Evolutionary conservation across 345 rosid genomes (phyloP), one percentile per base, ranked within the genome.

Genomic region (Arabidopsis suecica): DNA sequence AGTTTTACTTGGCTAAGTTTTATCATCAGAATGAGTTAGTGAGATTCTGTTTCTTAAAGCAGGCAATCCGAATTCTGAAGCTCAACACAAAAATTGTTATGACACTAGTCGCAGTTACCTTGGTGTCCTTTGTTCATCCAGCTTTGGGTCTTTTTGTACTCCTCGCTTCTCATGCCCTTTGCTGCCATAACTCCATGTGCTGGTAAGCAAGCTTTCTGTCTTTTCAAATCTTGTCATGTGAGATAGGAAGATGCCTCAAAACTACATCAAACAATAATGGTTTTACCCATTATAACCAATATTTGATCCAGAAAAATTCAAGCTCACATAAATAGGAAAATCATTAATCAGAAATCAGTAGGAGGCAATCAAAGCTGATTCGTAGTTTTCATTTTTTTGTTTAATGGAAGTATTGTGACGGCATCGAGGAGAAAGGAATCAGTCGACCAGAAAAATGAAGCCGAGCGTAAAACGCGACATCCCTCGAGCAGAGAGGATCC

Each of bases 121-220:
- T 92, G 81, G 93, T 83, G 48, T 82, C 87, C 81, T 79, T 90
- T 63, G 86, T 95, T 73, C 99, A 92, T 82, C 98, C 98, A 5
- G 94, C 97, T 5, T 80, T 95, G 84, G 97, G 98, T 79, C 84
- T 95, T 64, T 82, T 85, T 65, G 75, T 86, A 68, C 89, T 90
- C 72, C 79, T 89, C 9, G 79, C 80, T 33, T 83, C 82, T 72
- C 93, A 92, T 81, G 91, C 84, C 59, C 68, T 86, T 20, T 82
- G 90, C 81, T 92, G 94, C 82, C 94, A 95, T 82, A 79, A 64
- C 79, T 86, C 97, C 33, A 72, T 95, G 75, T 90, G 87, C 93
- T 87, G 91, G 99, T 91, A 78, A 48, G 65, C 51, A 78, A 33
- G 34, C 68, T 57, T 55, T 22, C 33, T 37, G 10, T 55, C 28